Evolutionary conservation across 192 early-diverging fungal species (phyloP).

Genomic region (Podila epicladia): DNA sequence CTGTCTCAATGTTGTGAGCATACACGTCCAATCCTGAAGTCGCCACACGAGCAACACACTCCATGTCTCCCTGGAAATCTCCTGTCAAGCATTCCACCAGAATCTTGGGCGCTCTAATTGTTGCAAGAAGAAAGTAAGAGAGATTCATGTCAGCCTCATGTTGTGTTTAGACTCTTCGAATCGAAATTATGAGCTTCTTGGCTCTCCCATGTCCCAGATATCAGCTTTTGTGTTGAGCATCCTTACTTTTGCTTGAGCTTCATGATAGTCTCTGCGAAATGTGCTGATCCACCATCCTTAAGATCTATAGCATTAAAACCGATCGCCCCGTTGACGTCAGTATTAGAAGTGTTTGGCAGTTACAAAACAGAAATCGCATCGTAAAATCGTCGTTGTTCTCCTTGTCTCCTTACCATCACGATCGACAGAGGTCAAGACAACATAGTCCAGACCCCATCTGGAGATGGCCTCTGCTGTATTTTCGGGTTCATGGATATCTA

Average conservation of each 20-base stretch:
- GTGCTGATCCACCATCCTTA: constrained; percentile 88
- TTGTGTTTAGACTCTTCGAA: neutral
- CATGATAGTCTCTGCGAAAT: constrained; percentile 94
- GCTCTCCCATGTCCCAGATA: neutral
- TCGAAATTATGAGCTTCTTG: neutral
- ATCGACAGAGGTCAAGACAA: constrained; percentile 98
- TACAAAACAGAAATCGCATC: no score
- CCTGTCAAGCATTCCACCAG: constrained; percentile 97
- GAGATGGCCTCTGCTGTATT: constrained; percentile 93
- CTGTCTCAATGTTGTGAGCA: constrained; percentile 98
- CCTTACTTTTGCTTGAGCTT: constrained; percentile 85
- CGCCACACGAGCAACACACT: constrained; percentile 85
- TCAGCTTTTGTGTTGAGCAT: neutral
- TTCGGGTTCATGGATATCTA: constrained; percentile 92
- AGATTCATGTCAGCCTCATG: neutral
- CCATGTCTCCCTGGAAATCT: constrained; percentile 87
- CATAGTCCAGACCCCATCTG: constrained; percentile 95
- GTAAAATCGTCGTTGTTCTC: neutral
- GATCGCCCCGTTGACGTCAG: no score
- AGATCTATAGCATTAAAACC: constrained; percentile 68
- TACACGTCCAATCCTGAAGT: constrained; percentile 95
- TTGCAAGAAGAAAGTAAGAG: constrained; percentile 5
- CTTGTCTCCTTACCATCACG: constrained; percentile 73
- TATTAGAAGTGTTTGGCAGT: neutral
- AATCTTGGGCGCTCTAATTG: constrained; percentile 82